phyloP scores from a whole-genome alignment of 352 stramenopile species.

The Peronospora belbahrii region DNA sequence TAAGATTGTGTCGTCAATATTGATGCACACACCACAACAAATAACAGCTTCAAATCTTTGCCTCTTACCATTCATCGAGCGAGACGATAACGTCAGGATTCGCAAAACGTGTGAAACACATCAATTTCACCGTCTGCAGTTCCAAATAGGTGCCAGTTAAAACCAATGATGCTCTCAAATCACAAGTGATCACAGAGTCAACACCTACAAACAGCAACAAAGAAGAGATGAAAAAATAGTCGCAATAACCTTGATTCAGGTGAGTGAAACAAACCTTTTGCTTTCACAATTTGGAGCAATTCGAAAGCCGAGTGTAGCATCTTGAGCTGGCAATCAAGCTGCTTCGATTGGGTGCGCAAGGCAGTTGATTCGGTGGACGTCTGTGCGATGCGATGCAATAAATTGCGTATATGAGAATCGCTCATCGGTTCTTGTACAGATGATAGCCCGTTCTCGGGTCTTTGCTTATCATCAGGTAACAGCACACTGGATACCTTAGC shows the following conservation, averaged over 20 bases:
- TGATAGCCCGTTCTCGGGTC: neutral
- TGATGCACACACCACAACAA: neutral
- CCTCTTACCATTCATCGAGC: conserved; percentile 21
- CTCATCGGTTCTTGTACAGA: conserved; percentile 5
- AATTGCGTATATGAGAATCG: conserved; percentile 26
- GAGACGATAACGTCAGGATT: conserved; percentile 15
- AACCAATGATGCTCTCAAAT: conserved; percentile 12
- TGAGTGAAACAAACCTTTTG: conserved; percentile 13
- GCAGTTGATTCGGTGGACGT: conserved; percentile 25
- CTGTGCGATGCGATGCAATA: conserved; percentile 33
- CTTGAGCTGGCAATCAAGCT: conserved; percentile 33
- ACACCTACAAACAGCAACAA: conserved; percentile 19
- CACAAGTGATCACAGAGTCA: conserved; percentile 15
- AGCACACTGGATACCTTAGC: conserved; percentile 19
- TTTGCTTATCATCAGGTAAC: conserved; percentile 2
- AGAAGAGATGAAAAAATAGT: neutral
- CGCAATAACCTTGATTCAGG: neutral
- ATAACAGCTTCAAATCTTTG: neutral
- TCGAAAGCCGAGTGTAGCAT: conserved; percentile 38
- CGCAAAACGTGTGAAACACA: conserved; percentile 16
- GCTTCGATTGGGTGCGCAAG: conserved; percentile 26
- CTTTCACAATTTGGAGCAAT: conserved; percentile 22
- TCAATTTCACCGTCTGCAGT: conserved; percentile 18
- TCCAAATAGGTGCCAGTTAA: conserved; percentile 16
- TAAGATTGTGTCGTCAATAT: neutral